Evolutionary conservation across 2,329 filamentous ascomycete species (phyloP).

Genomic region (Neonectria magnoliae): DNA sequence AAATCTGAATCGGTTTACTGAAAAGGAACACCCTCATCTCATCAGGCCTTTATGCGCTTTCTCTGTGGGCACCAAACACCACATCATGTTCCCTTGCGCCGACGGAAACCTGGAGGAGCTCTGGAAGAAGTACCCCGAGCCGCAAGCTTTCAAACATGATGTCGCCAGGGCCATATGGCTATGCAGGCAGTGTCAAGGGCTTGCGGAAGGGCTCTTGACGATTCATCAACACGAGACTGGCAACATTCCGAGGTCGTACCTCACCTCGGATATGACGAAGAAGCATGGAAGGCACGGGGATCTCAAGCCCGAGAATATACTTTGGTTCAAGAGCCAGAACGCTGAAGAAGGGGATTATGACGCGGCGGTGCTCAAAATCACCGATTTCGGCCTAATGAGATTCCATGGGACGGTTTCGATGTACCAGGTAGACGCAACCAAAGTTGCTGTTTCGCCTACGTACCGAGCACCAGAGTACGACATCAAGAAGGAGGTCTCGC

Average conservation of each 20-base stretch:
- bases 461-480: slow-evolving; percentile 22
- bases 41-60: slow-evolving; percentile 16
- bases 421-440: background rate
- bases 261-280: background rate
- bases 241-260: background rate
- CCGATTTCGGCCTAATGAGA: slow-evolving; percentile 16
- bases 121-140: background rate
- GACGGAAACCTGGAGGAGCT: slow-evolving; percentile 11
- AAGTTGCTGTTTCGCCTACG: background rate
- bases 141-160: background rate
- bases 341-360: background rate
- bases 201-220: background rate
- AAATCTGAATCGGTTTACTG: slow-evolving; percentile 2
- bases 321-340: slow-evolving; percentile 6
- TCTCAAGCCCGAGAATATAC: slow-evolving; percentile 22
- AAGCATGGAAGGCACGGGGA: slow-evolving; percentile 15
- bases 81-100: slow-evolving; percentile 17
- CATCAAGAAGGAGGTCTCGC: background rate
- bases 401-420: slow-evolving; percentile 9
- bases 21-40: slow-evolving; percentile 9
- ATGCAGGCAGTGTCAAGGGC: background rate
- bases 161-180: background rate
- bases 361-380: slow-evolving; percentile 8
- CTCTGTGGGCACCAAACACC: background rate
- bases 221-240: slow-evolving; percentile 8